Percentiles rank a stretch among this genome's conserved stretches.
phyloP scores from a whole-genome alignment of 163 green algal genomes.

The Scenedesmus sp. region DNA sequence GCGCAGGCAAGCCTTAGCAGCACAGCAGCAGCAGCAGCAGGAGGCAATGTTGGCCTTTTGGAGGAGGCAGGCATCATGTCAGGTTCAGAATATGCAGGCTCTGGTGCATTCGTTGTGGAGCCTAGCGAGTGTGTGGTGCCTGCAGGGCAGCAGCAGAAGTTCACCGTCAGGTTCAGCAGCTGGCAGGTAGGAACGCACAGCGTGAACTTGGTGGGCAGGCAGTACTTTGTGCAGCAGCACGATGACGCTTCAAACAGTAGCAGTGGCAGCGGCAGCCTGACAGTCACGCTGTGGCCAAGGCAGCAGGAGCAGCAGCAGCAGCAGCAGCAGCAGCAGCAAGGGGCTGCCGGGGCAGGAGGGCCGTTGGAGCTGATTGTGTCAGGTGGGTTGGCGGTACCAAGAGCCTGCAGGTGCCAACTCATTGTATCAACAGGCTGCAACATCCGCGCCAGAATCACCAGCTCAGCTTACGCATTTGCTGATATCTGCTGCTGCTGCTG shows the following conservation, averaged over 20 bases:
- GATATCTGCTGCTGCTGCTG: background rate
- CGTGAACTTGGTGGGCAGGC: slow-evolving; percentile 3
- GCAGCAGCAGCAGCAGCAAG: background rate
- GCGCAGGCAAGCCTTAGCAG: background rate
- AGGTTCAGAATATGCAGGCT: background rate
- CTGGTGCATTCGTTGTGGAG: slow-evolving; percentile 4
- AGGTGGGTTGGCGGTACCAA: background rate
- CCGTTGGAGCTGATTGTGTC: slow-evolving; percentile 1
- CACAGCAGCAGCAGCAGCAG: background rate
- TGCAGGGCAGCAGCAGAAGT: slow-evolving; percentile 28
- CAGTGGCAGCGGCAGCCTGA: background rate
- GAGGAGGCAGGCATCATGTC: background rate
- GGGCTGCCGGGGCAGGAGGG: background rate
- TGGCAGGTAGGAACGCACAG: background rate
- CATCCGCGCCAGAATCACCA: background rate
- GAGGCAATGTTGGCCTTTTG: background rate
- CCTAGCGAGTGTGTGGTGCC: background rate
- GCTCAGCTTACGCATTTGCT: background rate
- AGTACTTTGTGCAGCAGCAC: slow-evolving; percentile 1
- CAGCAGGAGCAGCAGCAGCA: slow-evolving; percentile 13
- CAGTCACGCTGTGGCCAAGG: background rate
- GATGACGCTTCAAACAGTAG: background rate
- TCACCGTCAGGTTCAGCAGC: slow-evolving; percentile 29
- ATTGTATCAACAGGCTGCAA: background rate
- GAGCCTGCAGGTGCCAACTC: background rate